Percentiles rank a stretch among this genome's conserved stretches.
phyloP scores from a whole-genome alignment of 164 flowering plant genomes.

The Aristolochia californica region DNA sequence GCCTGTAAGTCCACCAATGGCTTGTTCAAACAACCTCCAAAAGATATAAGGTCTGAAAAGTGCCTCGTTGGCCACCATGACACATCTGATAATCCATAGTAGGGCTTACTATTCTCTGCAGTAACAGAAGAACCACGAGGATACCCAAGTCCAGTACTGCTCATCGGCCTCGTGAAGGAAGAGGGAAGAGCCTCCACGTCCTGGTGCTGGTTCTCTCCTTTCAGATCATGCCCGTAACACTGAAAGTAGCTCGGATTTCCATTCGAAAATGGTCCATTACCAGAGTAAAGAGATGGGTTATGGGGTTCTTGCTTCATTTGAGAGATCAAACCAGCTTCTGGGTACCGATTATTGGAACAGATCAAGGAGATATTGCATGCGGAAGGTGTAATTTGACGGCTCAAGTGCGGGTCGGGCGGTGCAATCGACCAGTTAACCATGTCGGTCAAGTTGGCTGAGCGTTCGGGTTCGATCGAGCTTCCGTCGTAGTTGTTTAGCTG shows the following conservation, averaged over 20 bases:
- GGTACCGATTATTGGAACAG: no score
- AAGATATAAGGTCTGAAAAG: slow-evolving; percentile 23
- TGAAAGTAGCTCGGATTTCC: slow-evolving; percentile 13
- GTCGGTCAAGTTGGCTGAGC: slow-evolving; percentile 24
- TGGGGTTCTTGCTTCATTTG: slow-evolving; percentile 11
- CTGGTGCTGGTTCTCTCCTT: slow-evolving; percentile 11
- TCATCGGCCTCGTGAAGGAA: neutral
- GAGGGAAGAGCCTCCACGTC: no score
- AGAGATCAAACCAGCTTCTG: slow-evolving; percentile 6
- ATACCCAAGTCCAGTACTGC: neutral
- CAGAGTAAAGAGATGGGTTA: slow-evolving; percentile 7
- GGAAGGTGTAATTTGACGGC: no score
- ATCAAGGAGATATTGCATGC: slow-evolving; percentile 17
- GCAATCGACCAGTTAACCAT: slow-evolving; percentile 57
- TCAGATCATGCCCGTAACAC: slow-evolving; percentile 23
- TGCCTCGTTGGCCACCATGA: slow-evolving; percentile 22
- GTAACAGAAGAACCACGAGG: neutral
- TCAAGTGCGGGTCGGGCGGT: slow-evolving; percentile 42
- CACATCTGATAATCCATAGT: neutral
- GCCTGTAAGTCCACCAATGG: slow-evolving; percentile 24
- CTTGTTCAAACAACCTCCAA: slow-evolving; percentile 21
- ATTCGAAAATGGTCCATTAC: no score
- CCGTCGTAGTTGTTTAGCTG: no score
- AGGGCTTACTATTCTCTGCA: no score
- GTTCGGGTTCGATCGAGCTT: no score